Base-by-base conservation (phyloP, 1,139 yeast genomes). In the Geotrichum bryndzae region DNA sequence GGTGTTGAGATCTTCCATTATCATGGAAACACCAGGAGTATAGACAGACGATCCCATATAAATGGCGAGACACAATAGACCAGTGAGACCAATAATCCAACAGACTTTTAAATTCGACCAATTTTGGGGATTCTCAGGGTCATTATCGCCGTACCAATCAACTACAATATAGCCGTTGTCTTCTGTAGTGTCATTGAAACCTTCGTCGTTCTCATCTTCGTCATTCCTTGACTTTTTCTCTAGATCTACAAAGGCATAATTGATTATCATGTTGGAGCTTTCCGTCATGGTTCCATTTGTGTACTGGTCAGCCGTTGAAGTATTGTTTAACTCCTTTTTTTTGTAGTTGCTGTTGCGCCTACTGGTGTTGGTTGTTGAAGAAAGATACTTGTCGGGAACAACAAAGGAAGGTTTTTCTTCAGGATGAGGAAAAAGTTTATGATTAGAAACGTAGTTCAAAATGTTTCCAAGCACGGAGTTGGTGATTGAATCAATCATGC, bases 21-120 rank as follows among this genome's bases (percentile, higher is more conserved):
- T 70, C 33, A 76, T 68, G 11, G 71, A 72, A 71, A 79, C 66
- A 18, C 86, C 86, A 0, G 89, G 87, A 0, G 88, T 80, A 67
- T 82, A 84, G 31, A 84, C 80, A 0, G 88, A 84, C 0, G 88
- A 79, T 3, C 84, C 87, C 79, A 84, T 82, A 67, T 85, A 85
- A 2, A 84, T 84, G 3, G 82, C 76, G 3, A 78, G 72, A 1
- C 88, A 83, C 61, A 85, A 74, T 50, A 82, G 61, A 56, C 79
- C 77, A 38, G 82, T 74, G 62, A 79, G 74, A 7, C 78, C 22
- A 0, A 79, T 72, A 53, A 82, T 76, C 27, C 80, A 59, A 0
- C 73, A 58, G 68, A 82, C 83, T 55, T 74, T 73, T 10, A 61
- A 50, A 0, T 69, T 33, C 0, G 84, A 75, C 87, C 88, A 85